Evolutionary conservation across 139 green algal genomes (phyloP).

Genomic region (Chlamydomonas sphaeroides): DNA sequence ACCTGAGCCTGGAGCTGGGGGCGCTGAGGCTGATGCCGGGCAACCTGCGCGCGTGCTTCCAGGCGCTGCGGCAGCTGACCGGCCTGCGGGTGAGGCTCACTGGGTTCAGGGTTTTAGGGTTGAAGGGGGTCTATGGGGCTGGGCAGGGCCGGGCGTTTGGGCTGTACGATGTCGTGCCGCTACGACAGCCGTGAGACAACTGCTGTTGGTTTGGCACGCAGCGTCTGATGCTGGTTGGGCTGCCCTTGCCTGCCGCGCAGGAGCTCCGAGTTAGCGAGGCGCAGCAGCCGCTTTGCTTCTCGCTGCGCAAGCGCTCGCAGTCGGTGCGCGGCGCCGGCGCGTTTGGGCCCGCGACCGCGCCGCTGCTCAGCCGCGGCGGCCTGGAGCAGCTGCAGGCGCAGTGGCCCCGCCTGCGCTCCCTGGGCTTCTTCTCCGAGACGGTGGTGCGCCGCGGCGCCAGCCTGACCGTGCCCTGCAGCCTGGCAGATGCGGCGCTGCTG

Average conservation of each 20-base stretch:
- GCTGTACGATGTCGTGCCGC: too few relatives aligned
- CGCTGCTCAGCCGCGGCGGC: neutral
- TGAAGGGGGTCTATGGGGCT: too few relatives aligned
- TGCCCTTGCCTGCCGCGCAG: neutral
- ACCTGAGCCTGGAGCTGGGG: constrained; percentile 5
- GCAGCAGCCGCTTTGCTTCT: constrained; percentile 8
- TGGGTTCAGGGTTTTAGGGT: neutral
- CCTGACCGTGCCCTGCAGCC: neutral
- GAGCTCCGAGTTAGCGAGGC: constrained; percentile 22
- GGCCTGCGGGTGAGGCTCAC: neutral
- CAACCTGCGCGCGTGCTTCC: constrained; percentile 4
- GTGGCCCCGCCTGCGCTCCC: constrained; percentile 2
- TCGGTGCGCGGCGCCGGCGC: neutral
- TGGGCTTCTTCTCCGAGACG: constrained; percentile 16
- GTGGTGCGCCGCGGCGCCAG: neutral
- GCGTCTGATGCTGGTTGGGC: too few relatives aligned
- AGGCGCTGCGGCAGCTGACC: neutral
- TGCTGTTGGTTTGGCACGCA: too few relatives aligned
- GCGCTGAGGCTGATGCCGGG: neutral
- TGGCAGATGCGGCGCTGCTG: neutral
- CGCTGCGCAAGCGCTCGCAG: constrained; percentile 1
- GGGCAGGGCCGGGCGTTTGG: neutral
- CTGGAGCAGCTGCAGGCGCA: neutral
- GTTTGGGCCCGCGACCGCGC: neutral
- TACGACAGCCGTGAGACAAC: too few relatives aligned